phyloP scores from a whole-genome alignment of 805 yeast species.

The Candida sonorensis region DNA sequence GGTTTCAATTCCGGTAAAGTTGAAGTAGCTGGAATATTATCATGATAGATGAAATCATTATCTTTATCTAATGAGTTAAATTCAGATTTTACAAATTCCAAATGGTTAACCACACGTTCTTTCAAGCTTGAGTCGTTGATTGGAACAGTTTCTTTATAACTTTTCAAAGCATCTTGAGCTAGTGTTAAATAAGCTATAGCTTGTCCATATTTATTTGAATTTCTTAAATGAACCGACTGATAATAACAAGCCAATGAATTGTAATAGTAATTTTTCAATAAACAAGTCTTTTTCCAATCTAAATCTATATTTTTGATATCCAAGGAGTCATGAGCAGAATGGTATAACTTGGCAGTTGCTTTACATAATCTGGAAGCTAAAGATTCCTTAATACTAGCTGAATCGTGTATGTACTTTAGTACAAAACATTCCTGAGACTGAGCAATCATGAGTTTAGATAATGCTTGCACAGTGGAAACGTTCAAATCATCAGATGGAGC shows the following conservation, averaged over 20 bases:
- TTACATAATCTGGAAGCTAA: conserved; percentile 71
- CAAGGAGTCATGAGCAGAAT: conserved; percentile 40
- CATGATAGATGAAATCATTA: conserved; percentile 87
- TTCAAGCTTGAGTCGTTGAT: conserved; percentile 21
- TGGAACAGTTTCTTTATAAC: conserved; percentile 14
- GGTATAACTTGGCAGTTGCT: conserved; percentile 51
- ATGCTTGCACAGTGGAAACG: conserved; percentile 59
- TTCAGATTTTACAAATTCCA: conserved; percentile 18
- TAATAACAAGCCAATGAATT: conserved; percentile 54
- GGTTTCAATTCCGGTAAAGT: conserved; percentile 61
- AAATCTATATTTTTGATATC: conserved; percentile 22
- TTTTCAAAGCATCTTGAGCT: conserved; percentile 33
- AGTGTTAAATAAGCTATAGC: conserved; percentile 47
- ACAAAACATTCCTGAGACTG: conserved; percentile 87
- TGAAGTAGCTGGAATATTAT: conserved; percentile 54
- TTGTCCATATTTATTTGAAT: conserved; percentile 58
- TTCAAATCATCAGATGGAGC: conserved; percentile 79
- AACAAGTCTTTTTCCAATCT: conserved; percentile 46
- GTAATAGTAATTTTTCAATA: conserved; percentile 49
- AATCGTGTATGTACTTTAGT: conserved; percentile 47
- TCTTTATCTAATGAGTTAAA: conserved; percentile 54
- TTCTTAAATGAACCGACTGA: conserved; percentile 49
- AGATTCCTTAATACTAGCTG: conserved; percentile 46
- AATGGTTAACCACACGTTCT: conserved; percentile 23
- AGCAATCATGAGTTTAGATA: conserved; percentile 63